Evolutionary conservation across 352 stramenopile genomes (phyloP).

Genomic region (Phytophthora citricola): DNA sequence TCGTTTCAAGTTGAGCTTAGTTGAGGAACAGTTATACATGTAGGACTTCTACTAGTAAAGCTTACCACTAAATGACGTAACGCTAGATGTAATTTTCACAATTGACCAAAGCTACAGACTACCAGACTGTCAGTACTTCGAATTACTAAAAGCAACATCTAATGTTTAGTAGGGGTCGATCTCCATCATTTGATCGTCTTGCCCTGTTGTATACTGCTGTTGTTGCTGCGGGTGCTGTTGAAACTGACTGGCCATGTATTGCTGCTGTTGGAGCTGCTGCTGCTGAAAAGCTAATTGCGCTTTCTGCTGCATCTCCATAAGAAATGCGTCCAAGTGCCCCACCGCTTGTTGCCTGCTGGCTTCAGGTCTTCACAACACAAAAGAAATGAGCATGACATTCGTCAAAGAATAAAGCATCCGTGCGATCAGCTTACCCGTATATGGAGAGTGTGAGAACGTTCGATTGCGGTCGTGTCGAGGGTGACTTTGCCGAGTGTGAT

Average conservation of each 20-base stretch:
- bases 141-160: too few relatives aligned
- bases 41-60: too few relatives aligned
- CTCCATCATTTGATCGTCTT: slow-evolving; percentile 71
- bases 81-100: too few relatives aligned
- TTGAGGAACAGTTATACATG: too few relatives aligned
- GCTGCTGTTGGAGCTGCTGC: slow-evolving; percentile 36
- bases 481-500: slow-evolving; percentile 32
- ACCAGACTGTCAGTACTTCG: too few relatives aligned
- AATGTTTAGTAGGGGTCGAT: slow-evolving; percentile 48
- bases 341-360: slow-evolving; percentile 63
- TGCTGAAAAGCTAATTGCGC: slow-evolving; percentile 44
- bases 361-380: slow-evolving; percentile 39
- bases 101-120: too few relatives aligned
- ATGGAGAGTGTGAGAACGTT: slow-evolving; percentile 70
- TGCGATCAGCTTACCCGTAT: slow-evolving; percentile 55
- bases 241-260: slow-evolving; percentile 43
- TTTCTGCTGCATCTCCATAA: slow-evolving; percentile 72
- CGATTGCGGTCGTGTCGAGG: slow-evolving; percentile 17
- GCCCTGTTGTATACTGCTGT: slow-evolving; percentile 26
- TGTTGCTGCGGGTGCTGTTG: slow-evolving; percentile 39
- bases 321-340: slow-evolving; percentile 58
- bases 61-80: too few relatives aligned
- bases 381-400: slow-evolving; percentile 9
- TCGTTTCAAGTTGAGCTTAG: too few relatives aligned
- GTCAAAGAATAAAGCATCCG: neutral